Conservation (phyloP, 345 rosid genomes). For the Alliaria petiolata region DNA sequence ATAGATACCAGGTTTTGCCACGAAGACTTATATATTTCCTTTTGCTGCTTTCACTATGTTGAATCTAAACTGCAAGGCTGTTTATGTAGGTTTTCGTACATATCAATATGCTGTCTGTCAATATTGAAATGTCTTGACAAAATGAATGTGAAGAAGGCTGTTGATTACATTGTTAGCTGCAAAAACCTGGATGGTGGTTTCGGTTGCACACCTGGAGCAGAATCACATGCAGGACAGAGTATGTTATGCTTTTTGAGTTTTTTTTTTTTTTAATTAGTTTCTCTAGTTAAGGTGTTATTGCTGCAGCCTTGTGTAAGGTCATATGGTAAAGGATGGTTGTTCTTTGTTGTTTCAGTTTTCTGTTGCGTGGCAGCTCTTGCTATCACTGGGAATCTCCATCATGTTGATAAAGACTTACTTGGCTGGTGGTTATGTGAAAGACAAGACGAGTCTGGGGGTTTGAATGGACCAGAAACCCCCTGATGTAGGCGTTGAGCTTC, state of each 20-base stretch:
- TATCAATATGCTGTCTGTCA: conserved; percentile 80
- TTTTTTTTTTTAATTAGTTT: background rate
- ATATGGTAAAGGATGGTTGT: background rate
- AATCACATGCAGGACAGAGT: conserved; percentile 98
- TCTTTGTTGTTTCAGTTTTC: conserved; percentile 47
- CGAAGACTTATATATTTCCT: no score
- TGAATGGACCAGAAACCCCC: conserved; percentile 93
- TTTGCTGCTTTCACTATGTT: background rate
- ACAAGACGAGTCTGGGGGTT: conserved; percentile 75
- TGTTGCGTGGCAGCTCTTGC: conserved; percentile 98
- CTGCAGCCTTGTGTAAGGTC: background rate
- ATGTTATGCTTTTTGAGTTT: conserved; percentile 29
- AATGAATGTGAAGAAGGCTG: conserved; percentile 75
- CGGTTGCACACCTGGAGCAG: conserved; percentile 91
- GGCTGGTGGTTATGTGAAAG: conserved; percentile 97
- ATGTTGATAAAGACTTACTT: conserved; percentile 84
- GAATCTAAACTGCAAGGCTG: background rate
- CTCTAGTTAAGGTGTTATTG: background rate
- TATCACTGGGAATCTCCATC: conserved; percentile 74
- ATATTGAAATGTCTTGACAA: conserved; percentile 54
- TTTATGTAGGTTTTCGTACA: conserved; percentile 72
- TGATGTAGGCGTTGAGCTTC: conserved; percentile 51
- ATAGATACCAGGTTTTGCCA: conserved; percentile 80
- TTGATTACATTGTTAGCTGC: conserved; percentile 78
- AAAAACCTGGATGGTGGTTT: conserved; percentile 94